A percentile compares a stretch with the other conserved stretches of the same genome.
Evolutionary conservation across 2,329 filamentous ascomycete genomes (phyloP).

Genomic region (Pseudogymnoascus sp.): DNA sequence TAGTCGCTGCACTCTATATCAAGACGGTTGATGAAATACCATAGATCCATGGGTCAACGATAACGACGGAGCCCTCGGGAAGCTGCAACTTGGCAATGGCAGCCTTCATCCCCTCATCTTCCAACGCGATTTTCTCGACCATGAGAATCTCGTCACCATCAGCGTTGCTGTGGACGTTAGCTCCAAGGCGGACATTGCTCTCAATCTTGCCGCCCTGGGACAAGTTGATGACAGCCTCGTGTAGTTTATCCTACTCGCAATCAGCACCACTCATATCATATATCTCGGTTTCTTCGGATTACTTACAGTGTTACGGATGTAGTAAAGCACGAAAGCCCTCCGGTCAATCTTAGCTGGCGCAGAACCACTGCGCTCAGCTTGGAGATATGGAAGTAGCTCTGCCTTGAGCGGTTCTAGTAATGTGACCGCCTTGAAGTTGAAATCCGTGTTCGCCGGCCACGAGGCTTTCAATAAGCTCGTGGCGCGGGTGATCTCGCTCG

Average conservation of each 20-base stretch:
- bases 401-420: constrained; percentile 51
- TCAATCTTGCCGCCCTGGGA: constrained; percentile 44
- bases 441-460: constrained; percentile 49
- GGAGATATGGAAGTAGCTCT: constrained; percentile 45
- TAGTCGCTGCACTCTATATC: background rate
- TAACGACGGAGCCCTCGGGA: constrained; percentile 52
- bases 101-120: constrained; percentile 50
- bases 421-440: constrained; percentile 60
- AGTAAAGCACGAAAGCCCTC: constrained; percentile 51
- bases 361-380: constrained; percentile 40
- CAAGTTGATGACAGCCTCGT: constrained; percentile 53
- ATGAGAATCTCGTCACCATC: constrained; percentile 55
- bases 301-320: constrained; percentile 53
- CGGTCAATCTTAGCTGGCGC: constrained; percentile 40
- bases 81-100: constrained; percentile 57
- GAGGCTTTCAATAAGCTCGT: constrained; percentile 43
- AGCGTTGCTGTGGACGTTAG: constrained; percentile 51
- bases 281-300: background rate
- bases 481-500: constrained; percentile 49
- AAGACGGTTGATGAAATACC: constrained; percentile 32
- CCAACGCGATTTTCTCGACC: constrained; percentile 50
- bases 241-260: constrained; percentile 49
- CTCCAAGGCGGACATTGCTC: constrained; percentile 52
- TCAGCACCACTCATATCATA: background rate
- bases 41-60: constrained; percentile 61